A percentile compares a stretch with the other conserved stretches of the same genome.
Conservation (phyloP, 2,329 filamentous ascomycete genomes). For the Xylariaceae sp. region DNA sequence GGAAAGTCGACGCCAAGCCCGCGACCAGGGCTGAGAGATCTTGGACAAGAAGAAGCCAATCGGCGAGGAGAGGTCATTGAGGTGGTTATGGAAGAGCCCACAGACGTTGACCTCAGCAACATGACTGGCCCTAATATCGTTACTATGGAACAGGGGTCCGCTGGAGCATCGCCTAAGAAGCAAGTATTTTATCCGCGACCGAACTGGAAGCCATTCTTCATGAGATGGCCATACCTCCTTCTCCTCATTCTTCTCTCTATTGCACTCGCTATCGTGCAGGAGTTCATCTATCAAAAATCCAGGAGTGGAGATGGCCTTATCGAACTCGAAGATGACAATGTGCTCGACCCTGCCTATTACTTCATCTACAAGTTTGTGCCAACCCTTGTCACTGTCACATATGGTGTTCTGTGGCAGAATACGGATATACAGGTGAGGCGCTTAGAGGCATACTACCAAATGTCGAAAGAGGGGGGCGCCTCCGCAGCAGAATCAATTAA, state of each 20-base stretch:
- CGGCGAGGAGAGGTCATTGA: constrained; percentile 56
- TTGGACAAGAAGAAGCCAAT: constrained; percentile 57
- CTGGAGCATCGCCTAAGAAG: constrained; percentile 38
- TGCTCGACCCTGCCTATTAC: constrained; percentile 50
- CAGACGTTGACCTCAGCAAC: constrained; percentile 48
- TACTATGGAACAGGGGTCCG: constrained; percentile 33
- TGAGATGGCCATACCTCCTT: constrained; percentile 58
- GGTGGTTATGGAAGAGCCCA: constrained; percentile 48
- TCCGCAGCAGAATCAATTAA: constrained; percentile 65
- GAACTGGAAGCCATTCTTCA: constrained; percentile 64
- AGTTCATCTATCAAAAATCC: constrained; percentile 53
- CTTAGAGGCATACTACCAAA: constrained; percentile 63
- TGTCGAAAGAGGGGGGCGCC: constrained; percentile 57
- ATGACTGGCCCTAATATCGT: constrained; percentile 42
- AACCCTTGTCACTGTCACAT: constrained; percentile 57
- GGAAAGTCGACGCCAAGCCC: constrained; percentile 24
- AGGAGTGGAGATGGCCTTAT: constrained; percentile 39
- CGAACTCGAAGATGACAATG: constrained; percentile 45
- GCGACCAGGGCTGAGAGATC: constrained; percentile 41
- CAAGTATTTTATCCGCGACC: constrained; percentile 59
- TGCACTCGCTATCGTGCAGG: constrained; percentile 48
- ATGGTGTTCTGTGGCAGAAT: constrained; percentile 63
- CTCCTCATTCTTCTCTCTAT: constrained; percentile 52
- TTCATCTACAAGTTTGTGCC: constrained; percentile 62
- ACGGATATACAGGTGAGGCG: constrained; percentile 63